phyloP scores from a whole-genome alignment of 2,329 filamentous ascomycete species.

The Aspergillus bombycis region DNA sequence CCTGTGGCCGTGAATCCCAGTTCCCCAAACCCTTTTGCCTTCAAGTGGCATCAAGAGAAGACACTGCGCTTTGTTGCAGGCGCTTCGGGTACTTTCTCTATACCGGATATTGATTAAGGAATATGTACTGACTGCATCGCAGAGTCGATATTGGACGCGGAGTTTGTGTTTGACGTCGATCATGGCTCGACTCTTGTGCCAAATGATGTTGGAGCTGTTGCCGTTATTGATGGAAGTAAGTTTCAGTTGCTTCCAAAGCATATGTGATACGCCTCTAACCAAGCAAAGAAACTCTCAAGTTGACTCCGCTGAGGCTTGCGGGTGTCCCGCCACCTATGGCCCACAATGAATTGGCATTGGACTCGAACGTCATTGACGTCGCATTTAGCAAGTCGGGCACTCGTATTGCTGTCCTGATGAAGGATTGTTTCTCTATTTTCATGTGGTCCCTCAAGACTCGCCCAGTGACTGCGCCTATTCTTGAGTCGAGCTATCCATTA shows the following conservation, averaged over 20 bases:
- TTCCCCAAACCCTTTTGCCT: conserved; percentile 29
- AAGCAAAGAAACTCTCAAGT: conserved; percentile 64
- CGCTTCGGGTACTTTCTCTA: conserved; percentile 46
- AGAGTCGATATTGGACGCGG: conserved; percentile 60
- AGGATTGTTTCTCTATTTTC: conserved; percentile 68
- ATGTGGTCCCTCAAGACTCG: conserved; percentile 63
- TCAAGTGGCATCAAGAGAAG: conserved; percentile 83
- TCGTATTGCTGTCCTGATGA: conserved; percentile 73
- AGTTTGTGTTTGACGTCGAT: conserved; percentile 70
- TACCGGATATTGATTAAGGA: conserved; percentile 11
- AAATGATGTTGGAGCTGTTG: conserved; percentile 76
- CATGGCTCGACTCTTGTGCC: conserved; percentile 71
- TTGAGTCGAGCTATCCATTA: conserved; percentile 43
- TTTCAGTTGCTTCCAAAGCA: conserved; percentile 15
- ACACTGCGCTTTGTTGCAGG: conserved; percentile 68
- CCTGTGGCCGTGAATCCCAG: conserved; percentile 41
- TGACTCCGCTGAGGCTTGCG: conserved; percentile 81
- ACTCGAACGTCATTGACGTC: conserved; percentile 71
- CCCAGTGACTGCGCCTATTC: conserved; percentile 40
- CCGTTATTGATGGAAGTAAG: conserved; percentile 78
- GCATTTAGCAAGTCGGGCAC: conserved; percentile 69
- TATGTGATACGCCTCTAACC: conserved; percentile 18
- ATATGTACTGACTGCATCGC: conserved; percentile 5
- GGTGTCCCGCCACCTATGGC: conserved; percentile 95
- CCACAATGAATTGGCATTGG: conserved; percentile 69